Evolutionary conservation across 1,284 basidiomycete species (phyloP), one percentile per base, ranked within the genome.

Genomic region (Trichosporon ovoides): DNA sequence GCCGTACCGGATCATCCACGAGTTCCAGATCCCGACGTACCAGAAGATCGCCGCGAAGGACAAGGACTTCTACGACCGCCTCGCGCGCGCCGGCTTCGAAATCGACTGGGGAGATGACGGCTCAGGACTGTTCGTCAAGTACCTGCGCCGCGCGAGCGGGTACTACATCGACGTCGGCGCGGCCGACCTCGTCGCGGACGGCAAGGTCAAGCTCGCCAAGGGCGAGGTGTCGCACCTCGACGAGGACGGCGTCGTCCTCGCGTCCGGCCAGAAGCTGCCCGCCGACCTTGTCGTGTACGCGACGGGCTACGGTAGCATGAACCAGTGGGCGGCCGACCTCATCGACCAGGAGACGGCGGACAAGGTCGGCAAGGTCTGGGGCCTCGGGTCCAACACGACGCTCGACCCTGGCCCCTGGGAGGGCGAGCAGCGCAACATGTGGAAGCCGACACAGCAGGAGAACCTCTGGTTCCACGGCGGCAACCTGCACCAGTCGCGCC

Each of bases 21-120:
- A 73, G 14, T 80, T 87, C 28, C 80, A 1, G 84, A 86, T 68
- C 83, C 72, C 66, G 79, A 83, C 38, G 66, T 83, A 7, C 74
- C 55, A 58, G 56, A 49, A 53, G 51, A 58, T 58, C 28, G 54
- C 54, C 37, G 60, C 58, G 60, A 34, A 38, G 53, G 57, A 61
- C 54, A 52, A 52, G 34, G 54, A 31, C 12, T 61, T 58, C 50
- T 61, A 61, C 59, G 52, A 58, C 40, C 46, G 48, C 40, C 61
- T 62, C 57, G 40, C 49, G 19, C 33, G 28, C 24, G 62, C 59
- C 7, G 65, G 65, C 48, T 68, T 64, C 58, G 57, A 60, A 40
- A 62, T 62, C 46, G 63, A 66, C 56, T 59, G 55, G 53, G 67
- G 67, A 18, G 63, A 62, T 19, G 61, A 57, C 55, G 61, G 61